Evolutionary conservation across 192 early-diverging fungal species (phyloP).

Genomic region (Backusella tuberculispora): DNA sequence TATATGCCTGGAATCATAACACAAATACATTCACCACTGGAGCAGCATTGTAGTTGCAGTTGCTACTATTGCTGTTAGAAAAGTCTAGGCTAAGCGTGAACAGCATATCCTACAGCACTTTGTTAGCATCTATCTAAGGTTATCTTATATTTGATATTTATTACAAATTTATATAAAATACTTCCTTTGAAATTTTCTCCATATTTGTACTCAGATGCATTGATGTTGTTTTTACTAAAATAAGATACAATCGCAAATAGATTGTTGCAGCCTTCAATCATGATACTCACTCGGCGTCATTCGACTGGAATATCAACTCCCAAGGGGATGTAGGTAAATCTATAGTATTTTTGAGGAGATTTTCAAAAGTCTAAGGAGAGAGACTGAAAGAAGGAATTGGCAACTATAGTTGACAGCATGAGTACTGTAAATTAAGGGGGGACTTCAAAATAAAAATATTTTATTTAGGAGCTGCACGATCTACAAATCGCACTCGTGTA

Average conservation of each 20-base stretch:
- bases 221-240: background rate
- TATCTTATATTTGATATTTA: too few species aligned
- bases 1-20: too few species aligned
- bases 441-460: constrained; percentile 8
- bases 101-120: too few species aligned
- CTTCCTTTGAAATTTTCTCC: background rate
- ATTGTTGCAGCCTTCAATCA: background rate
- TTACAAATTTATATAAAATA: background rate
- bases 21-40: too few species aligned
- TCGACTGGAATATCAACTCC: background rate
- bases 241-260: too few species aligned
- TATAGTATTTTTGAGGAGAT: background rate
- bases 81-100: too few species aligned
- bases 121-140: too few species aligned
- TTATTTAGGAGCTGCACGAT: constrained; percentile 18
- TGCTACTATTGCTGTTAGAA: too few species aligned
- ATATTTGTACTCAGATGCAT: constrained; percentile 10
- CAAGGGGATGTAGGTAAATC: background rate
- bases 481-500: constrained; percentile 14
- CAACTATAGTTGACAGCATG: constrained; percentile 12
- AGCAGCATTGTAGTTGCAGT: too few species aligned
- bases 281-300: background rate
- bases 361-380: background rate
- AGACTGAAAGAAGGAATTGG: constrained; percentile 10
- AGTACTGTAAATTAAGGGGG: constrained; percentile 15